Base-by-base conservation (phyloP, 257 asterid genomes). In the Paulownia fortunei region DNA sequence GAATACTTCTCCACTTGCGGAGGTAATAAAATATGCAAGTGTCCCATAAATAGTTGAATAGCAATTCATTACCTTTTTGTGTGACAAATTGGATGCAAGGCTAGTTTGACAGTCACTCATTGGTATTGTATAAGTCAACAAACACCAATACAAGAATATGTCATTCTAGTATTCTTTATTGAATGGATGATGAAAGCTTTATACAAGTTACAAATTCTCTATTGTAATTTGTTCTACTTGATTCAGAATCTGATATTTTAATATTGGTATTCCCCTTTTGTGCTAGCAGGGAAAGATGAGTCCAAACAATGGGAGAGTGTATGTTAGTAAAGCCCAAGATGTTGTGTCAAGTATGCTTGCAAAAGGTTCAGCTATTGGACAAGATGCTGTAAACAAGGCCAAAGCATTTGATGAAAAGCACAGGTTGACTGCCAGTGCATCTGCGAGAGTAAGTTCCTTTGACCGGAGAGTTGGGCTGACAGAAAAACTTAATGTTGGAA, bases 401-500 rank as follows among this genome's bases (percentile, higher is more conserved):
- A 95, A 86, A 84, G 98, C 97, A 80, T 95, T 95, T 84, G 98
- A 95, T 86, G 97, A 95, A 85, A 95, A 90, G 86, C 99, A 91
- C 78, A 80, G 78, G 73, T 81, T 93, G 84, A 88, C 89, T 23
- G 99, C 99, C 80, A 92, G 86, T 86, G 99, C 99, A 80, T 95
- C 99, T 77, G 98, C 97, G 44, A 87, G 85, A 85, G 98, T 91
- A 15, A 85, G 73, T 81, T 95, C 97, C 65, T 87, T 95, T 68
- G 98, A 95, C 80, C 86, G 81, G 80, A 91, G 93, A 85, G 98
- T 95, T 37, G 97, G 97, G 63, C 85, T 95, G 72, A 83, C 93
- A 6, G 96, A 93, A 72, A 95, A 95, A 73, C 73, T 95, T 65
- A 93, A 86, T 7, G 98, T 93, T 80, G 99, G 99, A 76, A 92